phyloP scores from a whole-genome alignment of 140 eudicot species.

The Anethum foeniculum region DNA sequence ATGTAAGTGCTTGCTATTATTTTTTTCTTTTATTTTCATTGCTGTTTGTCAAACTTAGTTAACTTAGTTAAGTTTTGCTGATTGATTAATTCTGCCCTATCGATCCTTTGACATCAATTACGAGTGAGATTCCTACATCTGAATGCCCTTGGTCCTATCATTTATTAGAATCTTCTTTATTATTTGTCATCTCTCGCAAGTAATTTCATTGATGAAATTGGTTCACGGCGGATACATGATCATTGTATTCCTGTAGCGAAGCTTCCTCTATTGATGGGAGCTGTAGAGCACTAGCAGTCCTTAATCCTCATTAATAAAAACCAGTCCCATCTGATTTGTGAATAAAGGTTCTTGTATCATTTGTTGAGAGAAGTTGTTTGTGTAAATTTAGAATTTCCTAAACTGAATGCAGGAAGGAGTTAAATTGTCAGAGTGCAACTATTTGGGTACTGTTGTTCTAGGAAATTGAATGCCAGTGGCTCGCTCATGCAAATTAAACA shows the following conservation, averaged over 20 bases:
- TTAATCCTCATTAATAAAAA: not conserved
- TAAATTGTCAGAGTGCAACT: not conserved
- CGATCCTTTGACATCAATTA: not conserved
- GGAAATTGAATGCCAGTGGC: not conserved
- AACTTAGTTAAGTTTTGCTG: not conserved
- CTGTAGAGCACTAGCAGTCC: not conserved
- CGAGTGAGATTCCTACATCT: not conserved
- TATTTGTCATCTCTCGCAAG: not conserved
- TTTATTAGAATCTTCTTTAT: not conserved
- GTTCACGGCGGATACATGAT: not conserved
- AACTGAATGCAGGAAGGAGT: not conserved
- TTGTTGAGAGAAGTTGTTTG: not conserved
- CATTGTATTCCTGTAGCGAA: not conserved
- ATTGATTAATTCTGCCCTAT: not conserved
- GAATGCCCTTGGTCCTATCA: not conserved
- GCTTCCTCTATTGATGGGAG: not conserved
- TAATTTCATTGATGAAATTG: not conserved
- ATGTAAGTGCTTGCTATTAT: conserved; percentile 39
- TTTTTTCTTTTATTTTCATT: not conserved
- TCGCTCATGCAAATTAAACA: not conserved
- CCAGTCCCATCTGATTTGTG: not conserved
- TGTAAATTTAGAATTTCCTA: not conserved
- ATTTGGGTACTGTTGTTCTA: not conserved
- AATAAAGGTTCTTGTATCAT: not conserved
- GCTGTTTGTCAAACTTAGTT: not conserved